Base-by-base conservation (phyloP, 768 basidiomycete species). In the Podaxis mareebaensis region DNA sequence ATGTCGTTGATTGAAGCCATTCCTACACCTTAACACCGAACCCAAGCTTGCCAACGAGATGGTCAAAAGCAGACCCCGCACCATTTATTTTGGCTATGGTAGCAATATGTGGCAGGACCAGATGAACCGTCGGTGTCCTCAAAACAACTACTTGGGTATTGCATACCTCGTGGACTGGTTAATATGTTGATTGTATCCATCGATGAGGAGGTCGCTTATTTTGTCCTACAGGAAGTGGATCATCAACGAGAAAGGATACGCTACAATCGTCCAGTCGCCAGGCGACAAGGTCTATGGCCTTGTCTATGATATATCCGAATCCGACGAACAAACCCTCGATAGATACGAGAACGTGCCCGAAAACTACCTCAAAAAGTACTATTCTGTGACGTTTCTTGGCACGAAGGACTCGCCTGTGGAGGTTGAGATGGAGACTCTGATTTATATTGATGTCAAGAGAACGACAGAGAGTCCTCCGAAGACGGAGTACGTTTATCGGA, bases 71-170 rank as follows among this genome's bases (percentile, higher is more conserved):
- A 56, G 22, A 20, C 36, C 69, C 38, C 62, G 54, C 44, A 71
- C 69, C 1, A 57, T 78, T 7, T 82, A 84, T 68, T 82, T 83
- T 69, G 81, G 75, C 40, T 83, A 82, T 70, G 83, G 83, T 4
- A 81, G 79, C 67, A 84, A 84, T 61, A 72, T 83, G 42, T 83
- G 81, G 79, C 72, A 72, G 39, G 76, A 81, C 30, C 82, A 83
- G 68, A 84, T 83, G 83, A 69, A 71, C 30, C 68, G 70, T n/a
- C 74, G 82, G 15, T 83, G 82, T 61, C 80, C 81, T n/a, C 74
- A 78, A 3, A 78, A 72, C 65, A 75, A 70, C 40, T 78, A 74
- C 52, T 58, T 80, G 24, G 82, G 81, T 4, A 68, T 79, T n/a
- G 82, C 75, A 1, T 60, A 67, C 17, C 67, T 82, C 49, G 53